Conservation (phyloP, 257 asterid genomes). For the Rubia yunnanensis region DNA sequence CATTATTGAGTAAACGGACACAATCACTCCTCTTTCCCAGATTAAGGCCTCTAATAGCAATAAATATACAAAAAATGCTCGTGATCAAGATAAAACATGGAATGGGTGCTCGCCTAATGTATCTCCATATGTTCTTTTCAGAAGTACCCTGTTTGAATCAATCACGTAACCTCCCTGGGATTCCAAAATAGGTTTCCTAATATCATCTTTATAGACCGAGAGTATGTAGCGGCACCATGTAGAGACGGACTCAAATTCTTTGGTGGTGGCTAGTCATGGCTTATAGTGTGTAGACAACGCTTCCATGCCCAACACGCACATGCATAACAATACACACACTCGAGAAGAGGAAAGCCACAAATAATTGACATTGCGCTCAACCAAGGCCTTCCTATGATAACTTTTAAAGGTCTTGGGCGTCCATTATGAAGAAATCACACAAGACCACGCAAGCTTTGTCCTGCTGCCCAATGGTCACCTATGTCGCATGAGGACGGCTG, state of each 20-base stretch:
- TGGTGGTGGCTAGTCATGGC: slow-evolving; percentile 54
- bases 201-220: slow-evolving; percentile 62
- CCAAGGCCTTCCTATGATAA: too few relatives aligned
- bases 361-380: slow-evolving; percentile 65
- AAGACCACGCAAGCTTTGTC: too few relatives aligned
- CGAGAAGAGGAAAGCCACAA: slow-evolving; percentile 72
- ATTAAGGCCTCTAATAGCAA: slow-evolving; percentile 83
- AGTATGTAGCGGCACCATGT: slow-evolving; percentile 69
- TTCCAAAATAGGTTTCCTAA: slow-evolving; percentile 46
- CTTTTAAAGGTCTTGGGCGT: too few relatives aligned
- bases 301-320: slow-evolving; percentile 86
- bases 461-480: too few relatives aligned
- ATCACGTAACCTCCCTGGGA: slow-evolving; percentile 72
- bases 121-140: slow-evolving; percentile 46
- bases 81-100: slow-evolving; percentile 68
- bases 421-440: too few relatives aligned
- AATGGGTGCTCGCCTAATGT: slow-evolving; percentile 54
- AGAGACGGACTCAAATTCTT: slow-evolving; percentile 74
- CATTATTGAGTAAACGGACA: slow-evolving; percentile 63
- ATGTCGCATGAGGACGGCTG: too few relatives aligned
- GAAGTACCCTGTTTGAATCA: slow-evolving; percentile 38
- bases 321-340: slow-evolving; percentile 65
- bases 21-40: slow-evolving; percentile 75
- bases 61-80: slow-evolving; percentile 60
- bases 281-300: slow-evolving; percentile 67